Conservation (phyloP, 225 moss, liverwort and hornwort species). For the Rhytidiadelphus loreus region DNA sequence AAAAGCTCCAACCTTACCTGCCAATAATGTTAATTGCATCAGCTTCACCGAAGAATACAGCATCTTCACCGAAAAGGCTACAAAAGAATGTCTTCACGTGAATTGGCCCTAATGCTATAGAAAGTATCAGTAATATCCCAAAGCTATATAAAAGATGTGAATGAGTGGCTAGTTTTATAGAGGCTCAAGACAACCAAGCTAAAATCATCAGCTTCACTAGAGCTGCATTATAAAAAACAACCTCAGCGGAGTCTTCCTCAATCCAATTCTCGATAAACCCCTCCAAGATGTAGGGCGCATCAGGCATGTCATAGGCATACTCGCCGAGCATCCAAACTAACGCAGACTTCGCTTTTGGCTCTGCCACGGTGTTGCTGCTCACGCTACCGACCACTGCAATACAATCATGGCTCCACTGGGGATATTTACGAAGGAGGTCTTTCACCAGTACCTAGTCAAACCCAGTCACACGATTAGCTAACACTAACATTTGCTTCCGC, state of each 20-base stretch:
- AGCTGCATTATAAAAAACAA: slow-evolving; percentile 1
- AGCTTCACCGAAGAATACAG: background rate
- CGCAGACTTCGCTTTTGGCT: slow-evolving; percentile 92
- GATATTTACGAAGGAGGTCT: slow-evolving; percentile 94
- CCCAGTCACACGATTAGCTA: background rate
- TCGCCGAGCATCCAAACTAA: slow-evolving; percentile 98
- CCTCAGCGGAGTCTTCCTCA: slow-evolving; percentile 81
- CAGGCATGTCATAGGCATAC: slow-evolving; percentile 93
- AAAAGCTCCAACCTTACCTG: slow-evolving; percentile 92
- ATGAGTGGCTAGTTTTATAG: background rate
- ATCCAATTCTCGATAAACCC: slow-evolving; percentile 74
- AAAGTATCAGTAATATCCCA: background rate
- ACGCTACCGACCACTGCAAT: slow-evolving; percentile 97
- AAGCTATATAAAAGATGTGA: background rate
- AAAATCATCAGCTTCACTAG: background rate
- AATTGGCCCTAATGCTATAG: background rate
- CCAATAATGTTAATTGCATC: background rate
- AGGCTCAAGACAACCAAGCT: background rate
- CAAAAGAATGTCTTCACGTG: background rate
- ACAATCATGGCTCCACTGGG: slow-evolving; percentile 99
- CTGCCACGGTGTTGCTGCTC: slow-evolving; percentile 85
- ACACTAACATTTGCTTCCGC: background rate
- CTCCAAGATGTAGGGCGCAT: slow-evolving; percentile 90
- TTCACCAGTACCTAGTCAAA: slow-evolving; percentile 77
- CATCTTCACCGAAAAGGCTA: background rate